Conservation (phyloP, 2,329 filamentous ascomycete genomes). For the Epichloe hybrida region DNA sequence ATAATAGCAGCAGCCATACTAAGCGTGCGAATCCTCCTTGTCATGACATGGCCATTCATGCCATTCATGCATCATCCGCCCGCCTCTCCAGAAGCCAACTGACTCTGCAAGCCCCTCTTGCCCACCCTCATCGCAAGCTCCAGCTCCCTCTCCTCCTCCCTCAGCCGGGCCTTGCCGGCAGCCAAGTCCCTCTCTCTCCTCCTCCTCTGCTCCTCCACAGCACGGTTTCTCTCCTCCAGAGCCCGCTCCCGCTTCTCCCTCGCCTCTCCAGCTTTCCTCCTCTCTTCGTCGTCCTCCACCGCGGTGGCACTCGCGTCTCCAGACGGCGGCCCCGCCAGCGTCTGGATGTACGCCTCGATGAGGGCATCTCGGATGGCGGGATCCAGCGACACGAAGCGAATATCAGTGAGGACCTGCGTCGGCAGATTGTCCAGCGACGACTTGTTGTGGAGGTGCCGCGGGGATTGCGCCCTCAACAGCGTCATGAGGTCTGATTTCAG, state of each 20-base stretch:
- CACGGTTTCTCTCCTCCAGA: slow-evolving; percentile 47
- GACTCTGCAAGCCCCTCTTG: slow-evolving; percentile 51
- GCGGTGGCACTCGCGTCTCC: slow-evolving; percentile 22
- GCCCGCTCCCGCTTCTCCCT: slow-evolving; percentile 51
- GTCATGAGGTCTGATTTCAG: slow-evolving; percentile 56
- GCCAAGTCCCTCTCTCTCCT: slow-evolving; percentile 45
- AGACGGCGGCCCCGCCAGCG: slow-evolving; percentile 42
- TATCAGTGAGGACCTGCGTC: slow-evolving; percentile 46
- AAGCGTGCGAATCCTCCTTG: too few relatives aligned
- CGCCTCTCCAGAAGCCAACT: slow-evolving; percentile 29
- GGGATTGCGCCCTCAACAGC: slow-evolving; percentile 49
- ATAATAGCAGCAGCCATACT: too few relatives aligned
- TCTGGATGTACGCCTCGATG: slow-evolving; percentile 52
- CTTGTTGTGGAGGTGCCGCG: slow-evolving; percentile 43
- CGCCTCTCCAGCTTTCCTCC: slow-evolving; percentile 34
- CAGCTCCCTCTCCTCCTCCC: slow-evolving; percentile 55
- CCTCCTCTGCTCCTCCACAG: slow-evolving; percentile 50
- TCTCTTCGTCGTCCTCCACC: slow-evolving; percentile 36
- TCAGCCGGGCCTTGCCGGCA: slow-evolving; percentile 44
- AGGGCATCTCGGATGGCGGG: slow-evolving; percentile 47
- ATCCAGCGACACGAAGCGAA: slow-evolving; percentile 57
- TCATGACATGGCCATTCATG: too few relatives aligned
- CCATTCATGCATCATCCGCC: slow-evolving; percentile 9
- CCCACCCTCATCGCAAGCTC: slow-evolving; percentile 55
- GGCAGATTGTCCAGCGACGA: slow-evolving; percentile 48